phyloP scores from a whole-genome alignment of 2,329 filamentous ascomycete species.

The Byssothecium circinans region DNA sequence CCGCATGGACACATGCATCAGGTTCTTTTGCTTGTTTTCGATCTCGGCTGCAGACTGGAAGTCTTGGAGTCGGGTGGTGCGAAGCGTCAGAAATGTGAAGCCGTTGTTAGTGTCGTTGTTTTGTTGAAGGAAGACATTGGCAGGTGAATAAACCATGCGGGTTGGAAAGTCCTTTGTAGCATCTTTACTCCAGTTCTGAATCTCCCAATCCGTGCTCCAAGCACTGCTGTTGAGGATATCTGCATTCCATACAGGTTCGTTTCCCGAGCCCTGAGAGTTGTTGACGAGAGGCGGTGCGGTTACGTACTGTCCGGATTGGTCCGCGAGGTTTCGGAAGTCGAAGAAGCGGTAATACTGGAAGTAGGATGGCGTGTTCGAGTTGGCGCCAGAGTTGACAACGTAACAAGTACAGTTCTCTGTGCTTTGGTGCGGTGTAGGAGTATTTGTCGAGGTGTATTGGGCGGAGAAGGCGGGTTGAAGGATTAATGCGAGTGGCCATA shows the following conservation, averaged over 20 bases:
- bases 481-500: constrained; percentile 30
- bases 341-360: constrained; percentile 56
- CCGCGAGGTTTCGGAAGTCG: constrained; percentile 52
- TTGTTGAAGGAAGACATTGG: constrained; percentile 51
- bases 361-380: constrained; percentile 43
- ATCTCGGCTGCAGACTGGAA: constrained; percentile 55
- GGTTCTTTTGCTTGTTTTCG: constrained; percentile 48
- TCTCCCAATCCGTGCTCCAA: constrained; percentile 40
- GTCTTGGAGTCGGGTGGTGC: constrained; percentile 47
- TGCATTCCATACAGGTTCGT: constrained; percentile 41
- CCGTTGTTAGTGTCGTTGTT: constrained; percentile 24
- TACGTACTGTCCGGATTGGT: constrained; percentile 29
- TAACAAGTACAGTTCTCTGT: constrained; percentile 51
- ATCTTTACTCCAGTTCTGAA: constrained; percentile 51
- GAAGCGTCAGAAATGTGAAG: constrained; percentile 51
- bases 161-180: constrained; percentile 43
- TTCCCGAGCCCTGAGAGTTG: constrained; percentile 22
- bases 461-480: constrained; percentile 23
- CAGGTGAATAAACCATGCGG: constrained; percentile 49
- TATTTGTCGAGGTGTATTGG: constrained; percentile 34
- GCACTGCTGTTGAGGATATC: constrained; percentile 40
- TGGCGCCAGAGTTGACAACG: constrained; percentile 47
- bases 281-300: constrained; percentile 28
- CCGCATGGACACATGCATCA: constrained; percentile 53
- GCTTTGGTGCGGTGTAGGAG: constrained; percentile 36